Percentiles rank a stretch among this genome's conserved stretches.
Evolutionary conservation across 805 yeast genomes (phyloP).

Genomic region (Wickerhamiella australiensis): DNA sequence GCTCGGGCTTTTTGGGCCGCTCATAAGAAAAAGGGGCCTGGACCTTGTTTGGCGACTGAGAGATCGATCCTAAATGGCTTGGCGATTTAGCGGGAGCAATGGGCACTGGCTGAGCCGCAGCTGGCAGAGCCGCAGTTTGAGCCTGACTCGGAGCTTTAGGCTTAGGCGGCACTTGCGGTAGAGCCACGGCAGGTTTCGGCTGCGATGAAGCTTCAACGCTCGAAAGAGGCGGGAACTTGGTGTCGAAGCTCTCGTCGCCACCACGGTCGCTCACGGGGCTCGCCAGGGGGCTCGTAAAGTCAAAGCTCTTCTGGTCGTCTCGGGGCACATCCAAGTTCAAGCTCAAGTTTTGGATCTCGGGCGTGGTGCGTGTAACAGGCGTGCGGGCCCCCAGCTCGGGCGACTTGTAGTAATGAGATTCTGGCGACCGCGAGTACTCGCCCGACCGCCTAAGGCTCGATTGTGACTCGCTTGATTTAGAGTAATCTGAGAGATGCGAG

Average conservation of each 20-base stretch:
- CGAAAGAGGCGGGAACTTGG: slow-evolving; percentile 14
- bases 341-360: not conserved
- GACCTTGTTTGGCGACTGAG: not conserved
- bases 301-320: not conserved
- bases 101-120: slow-evolving; percentile 1
- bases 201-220: not conserved
- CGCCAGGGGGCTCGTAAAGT: not conserved
- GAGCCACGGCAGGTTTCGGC: no score
- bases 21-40: not conserved
- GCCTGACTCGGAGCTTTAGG: not conserved
- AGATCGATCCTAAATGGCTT: not conserved
- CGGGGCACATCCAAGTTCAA: not conserved
- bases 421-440: slow-evolving; percentile 8
- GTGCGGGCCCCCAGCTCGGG: not conserved
- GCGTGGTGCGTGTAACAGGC: not conserved
- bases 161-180: not conserved
- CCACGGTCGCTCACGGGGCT: slow-evolving; percentile 1
- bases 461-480: not conserved
- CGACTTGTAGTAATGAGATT: slow-evolving; percentile 2
- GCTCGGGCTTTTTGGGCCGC: not conserved
- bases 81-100: not conserved
- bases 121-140: no score
- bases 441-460: slow-evolving; percentile 3
- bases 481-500: slow-evolving; percentile 1
- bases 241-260: slow-evolving; percentile 15